These are phyloP conservation scores for Rubia yunnanensis DNA, from an alignment of 257 asterid genomes.

Conservation along the genomic window DNA sequence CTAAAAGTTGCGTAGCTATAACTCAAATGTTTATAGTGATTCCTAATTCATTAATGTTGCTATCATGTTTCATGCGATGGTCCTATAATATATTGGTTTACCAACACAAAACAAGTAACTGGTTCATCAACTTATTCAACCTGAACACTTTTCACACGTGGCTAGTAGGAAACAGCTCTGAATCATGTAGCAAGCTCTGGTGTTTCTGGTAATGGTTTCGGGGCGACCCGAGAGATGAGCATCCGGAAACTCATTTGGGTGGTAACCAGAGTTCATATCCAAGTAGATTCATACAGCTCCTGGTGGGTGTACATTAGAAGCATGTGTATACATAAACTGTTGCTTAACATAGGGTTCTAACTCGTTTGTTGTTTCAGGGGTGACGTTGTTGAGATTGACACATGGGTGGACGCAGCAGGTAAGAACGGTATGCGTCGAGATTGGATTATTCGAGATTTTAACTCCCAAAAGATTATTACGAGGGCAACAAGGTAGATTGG, in stretches of 20 bases:
- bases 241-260: slow-evolving; percentile 76
- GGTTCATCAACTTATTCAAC: neutral
- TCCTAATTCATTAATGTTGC: neutral
- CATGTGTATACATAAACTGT: neutral
- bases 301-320: slow-evolving; percentile 32
- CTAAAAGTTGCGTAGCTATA: no score
- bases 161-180: slow-evolving; percentile 68
- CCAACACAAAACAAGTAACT: neutral
- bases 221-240: slow-evolving; percentile 86
- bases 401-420: slow-evolving; percentile 92
- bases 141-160: neutral
- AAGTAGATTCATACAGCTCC: slow-evolving; percentile 60
- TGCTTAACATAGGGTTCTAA: neutral
- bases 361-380: slow-evolving; percentile 42
- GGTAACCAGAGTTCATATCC: slow-evolving; percentile 62
- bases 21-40: neutral
- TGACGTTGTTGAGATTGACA: slow-evolving; percentile 77
- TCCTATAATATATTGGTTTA: neutral
- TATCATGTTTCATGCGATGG: neutral
- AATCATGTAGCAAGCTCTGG: slow-evolving; percentile 78
- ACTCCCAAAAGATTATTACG: slow-evolving; percentile 51
- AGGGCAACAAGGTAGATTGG: slow-evolving; percentile 59
- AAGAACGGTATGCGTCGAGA: slow-evolving; percentile 88
- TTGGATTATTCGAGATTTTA: slow-evolving; percentile 68
- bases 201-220: slow-evolving; percentile 69